Evolutionary conservation across 345 rosid genomes (phyloP), one percentile per base, ranked within the genome.

Genomic region (Euphorbia tirucalli): DNA sequence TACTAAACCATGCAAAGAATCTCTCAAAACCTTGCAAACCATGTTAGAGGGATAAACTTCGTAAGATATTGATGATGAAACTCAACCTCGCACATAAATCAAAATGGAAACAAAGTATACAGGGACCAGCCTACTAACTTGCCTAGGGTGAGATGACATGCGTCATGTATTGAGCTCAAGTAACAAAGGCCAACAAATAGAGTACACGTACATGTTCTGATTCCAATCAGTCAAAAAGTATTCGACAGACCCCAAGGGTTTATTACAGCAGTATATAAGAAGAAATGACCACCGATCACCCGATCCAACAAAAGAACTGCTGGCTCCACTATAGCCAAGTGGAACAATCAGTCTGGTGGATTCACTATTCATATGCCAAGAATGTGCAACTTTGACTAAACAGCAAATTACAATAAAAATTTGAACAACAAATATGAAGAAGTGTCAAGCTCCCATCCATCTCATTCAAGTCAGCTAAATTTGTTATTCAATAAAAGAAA

Each of bases 401-500:
- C 54, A 25, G 54, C 48, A 11, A 22, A 65, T 39, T 35, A 3
- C 30, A 19, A 15, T 18, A 37, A 7, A 69, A 69, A 16, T 9
- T 10, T 21, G 24, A 68, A 21, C 48, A 52, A 58, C 37, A 68
- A 28, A 13, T 55, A 15, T 21, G 1, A n/a, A 13, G 16, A n/a
- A 3, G 4, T 22, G 37, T 66, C 28, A 11, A 50, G 25, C 59
- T 16, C 44, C n/a, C 58, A 27, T 16, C 57, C 57, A 27, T 46
- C 55, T 3, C 32, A 21, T 52, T 43, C 71, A 66, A 66, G 15
- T 11, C 25, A 35, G 35, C 67, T 41, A 39, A 46, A 63, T 63
- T 21, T 15, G 30, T 11, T 31, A 18, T 41, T 41, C 9, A 11
- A 41, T 41, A 6, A 10, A 41, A 41, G 10, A 41, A 41, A 41